Percentiles rank a stretch among this genome's conserved stretches.
These are phyloP conservation scores for Flaveria bidentis DNA, from an alignment of 129 eudicot species.

Conservation along the genomic window DNA sequence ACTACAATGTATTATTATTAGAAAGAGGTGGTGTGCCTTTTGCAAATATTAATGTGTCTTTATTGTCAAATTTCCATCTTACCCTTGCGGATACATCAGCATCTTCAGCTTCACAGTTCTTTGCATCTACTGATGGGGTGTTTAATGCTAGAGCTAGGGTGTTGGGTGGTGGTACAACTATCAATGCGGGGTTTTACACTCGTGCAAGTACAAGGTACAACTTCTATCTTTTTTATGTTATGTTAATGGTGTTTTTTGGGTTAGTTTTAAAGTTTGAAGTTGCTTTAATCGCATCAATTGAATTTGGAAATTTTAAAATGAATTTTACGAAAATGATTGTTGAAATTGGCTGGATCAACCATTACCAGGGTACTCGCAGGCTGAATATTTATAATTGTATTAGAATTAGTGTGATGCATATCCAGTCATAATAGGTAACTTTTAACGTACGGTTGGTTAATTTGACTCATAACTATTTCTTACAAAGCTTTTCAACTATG, in stretches of 20 bases:
- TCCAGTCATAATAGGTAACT: no score
- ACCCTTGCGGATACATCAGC: constrained; percentile 75
- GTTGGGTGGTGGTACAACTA: constrained; percentile 87
- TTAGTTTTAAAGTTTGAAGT: no score
- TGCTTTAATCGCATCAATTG: no score
- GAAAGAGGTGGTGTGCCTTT: constrained; percentile 99
- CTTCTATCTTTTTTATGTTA: background rate
- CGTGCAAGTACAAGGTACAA: constrained; percentile 87
- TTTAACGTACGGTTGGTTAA: no score
- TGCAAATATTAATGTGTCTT: constrained; percentile 62
- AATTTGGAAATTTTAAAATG: no score
- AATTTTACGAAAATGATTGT: no score
- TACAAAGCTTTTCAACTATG: no score
- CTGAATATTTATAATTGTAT: no score
- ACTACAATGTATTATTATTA: constrained; percentile 68
- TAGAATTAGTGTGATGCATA: no score
- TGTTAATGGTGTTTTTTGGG: background rate
- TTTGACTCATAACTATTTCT: no score
- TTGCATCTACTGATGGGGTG: constrained; percentile 87
- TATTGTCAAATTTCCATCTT: constrained; percentile 77
- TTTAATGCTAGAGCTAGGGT: constrained; percentile 84
- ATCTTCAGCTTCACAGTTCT: constrained; percentile 70
- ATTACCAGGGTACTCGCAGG: no score
- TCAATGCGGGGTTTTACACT: constrained; percentile 97
- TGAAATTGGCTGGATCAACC: no score